Conservation (phyloP, 495 filamentous ascomycete species). For the Tuber indicum region DNA sequence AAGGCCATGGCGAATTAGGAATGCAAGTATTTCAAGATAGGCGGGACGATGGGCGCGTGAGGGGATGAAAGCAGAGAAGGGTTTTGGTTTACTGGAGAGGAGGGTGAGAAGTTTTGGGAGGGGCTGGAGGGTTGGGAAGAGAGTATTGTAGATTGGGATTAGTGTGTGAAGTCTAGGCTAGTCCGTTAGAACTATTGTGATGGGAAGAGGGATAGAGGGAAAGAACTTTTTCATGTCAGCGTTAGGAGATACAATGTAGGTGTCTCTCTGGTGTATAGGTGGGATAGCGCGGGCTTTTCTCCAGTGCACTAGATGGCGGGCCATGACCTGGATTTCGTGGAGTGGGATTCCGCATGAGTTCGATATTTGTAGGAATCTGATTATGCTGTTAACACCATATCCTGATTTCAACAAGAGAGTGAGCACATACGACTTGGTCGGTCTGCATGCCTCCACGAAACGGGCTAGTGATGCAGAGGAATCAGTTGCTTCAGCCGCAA, state of each 20-base stretch:
- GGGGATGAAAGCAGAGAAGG: slow-evolving; percentile 74
- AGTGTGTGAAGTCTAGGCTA: slow-evolving; percentile 55
- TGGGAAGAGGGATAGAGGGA: background rate
- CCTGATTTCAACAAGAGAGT: background rate
- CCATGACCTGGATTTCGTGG: slow-evolving; percentile 71
- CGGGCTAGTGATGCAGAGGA: slow-evolving; percentile 66
- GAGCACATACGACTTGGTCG: slow-evolving; percentile 63
- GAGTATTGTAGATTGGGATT: slow-evolving; percentile 60
- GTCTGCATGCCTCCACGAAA: slow-evolving; percentile 75
- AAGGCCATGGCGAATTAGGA: slow-evolving; percentile 86
- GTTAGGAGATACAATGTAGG: slow-evolving; percentile 90
- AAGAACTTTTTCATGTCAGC: slow-evolving; percentile 56
- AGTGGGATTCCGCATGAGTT: slow-evolving; percentile 65
- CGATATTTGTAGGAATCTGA: slow-evolving; percentile 67
- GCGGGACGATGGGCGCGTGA: slow-evolving; percentile 78
- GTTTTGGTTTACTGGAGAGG: slow-evolving; percentile 67
- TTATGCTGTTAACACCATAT: background rate
- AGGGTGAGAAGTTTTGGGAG: slow-evolving; percentile 77
- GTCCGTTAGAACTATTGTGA: background rate
- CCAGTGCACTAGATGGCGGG: slow-evolving; percentile 91
- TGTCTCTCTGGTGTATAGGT: slow-evolving; percentile 80
- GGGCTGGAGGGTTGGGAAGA: slow-evolving; percentile 73
- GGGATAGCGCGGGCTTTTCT: slow-evolving; percentile 84
- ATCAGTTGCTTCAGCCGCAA: slow-evolving; percentile 68
- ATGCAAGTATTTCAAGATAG: slow-evolving; percentile 85